Percentiles rank a stretch among this genome's conserved stretches.
These are phyloP conservation scores for Crucibulum laeve DNA, from an alignment of 768 basidiomycete species.

Conservation along the genomic window DNA sequence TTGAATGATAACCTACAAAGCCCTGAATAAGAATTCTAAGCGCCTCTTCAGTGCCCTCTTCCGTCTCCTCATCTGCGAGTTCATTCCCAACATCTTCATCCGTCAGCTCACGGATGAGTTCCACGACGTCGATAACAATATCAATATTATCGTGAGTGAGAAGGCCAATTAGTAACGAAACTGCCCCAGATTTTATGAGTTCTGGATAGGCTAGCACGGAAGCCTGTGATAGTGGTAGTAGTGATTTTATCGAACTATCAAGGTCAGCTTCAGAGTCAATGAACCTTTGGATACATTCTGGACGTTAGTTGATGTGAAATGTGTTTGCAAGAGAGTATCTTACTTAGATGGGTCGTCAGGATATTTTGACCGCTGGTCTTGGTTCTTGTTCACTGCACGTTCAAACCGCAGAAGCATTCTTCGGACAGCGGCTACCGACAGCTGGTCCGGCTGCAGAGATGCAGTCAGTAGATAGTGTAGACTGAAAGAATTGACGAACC, in stretches of 20 bases:
- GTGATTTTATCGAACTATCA: slow-evolving; percentile 77
- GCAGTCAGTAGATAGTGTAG: slow-evolving; percentile 15
- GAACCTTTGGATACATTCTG: slow-evolving; percentile 54
- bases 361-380: slow-evolving; percentile 94
- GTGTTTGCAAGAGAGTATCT: slow-evolving; percentile 3
- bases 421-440: slow-evolving; percentile 69
- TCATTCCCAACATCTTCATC: slow-evolving; percentile 93
- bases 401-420: slow-evolving; percentile 79
- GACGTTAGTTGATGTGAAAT: background rate
- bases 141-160: slow-evolving; percentile 96
- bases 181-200: slow-evolving; percentile 70
- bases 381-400: slow-evolving; percentile 89
- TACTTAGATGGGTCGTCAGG: slow-evolving; percentile 90
- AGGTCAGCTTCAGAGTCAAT: slow-evolving; percentile 98
- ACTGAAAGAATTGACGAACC: slow-evolving; percentile 35
- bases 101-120: slow-evolving; percentile 89
- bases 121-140: slow-evolving; percentile 94
- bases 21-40: slow-evolving; percentile 72
- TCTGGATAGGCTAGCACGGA: slow-evolving; percentile 87
- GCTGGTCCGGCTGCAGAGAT: slow-evolving; percentile 48
- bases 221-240: slow-evolving; percentile 86
- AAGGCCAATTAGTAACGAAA: slow-evolving; percentile 72
- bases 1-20: slow-evolving; percentile 55
- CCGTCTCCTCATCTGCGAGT: slow-evolving; percentile 61
- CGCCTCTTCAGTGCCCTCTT: slow-evolving; percentile 57